Percentiles rank a stretch among this genome's conserved stretches.
Evolutionary conservation across 768 basidiomycete genomes (phyloP).

Genomic region (Neoboletus subvelutipes): DNA sequence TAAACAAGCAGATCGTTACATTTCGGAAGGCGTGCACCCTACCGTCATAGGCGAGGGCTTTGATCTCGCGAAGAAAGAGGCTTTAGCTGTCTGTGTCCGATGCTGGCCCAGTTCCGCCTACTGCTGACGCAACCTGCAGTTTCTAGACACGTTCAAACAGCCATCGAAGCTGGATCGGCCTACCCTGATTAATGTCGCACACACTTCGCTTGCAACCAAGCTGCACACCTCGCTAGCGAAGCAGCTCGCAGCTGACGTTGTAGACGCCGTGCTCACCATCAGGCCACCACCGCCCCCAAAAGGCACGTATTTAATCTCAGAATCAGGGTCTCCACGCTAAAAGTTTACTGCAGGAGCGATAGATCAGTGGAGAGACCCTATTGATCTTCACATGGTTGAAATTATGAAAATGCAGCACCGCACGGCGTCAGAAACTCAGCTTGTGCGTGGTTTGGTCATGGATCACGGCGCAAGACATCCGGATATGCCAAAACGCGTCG

Average conservation of each 20-base stretch:
- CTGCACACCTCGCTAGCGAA: constrained; percentile 78
- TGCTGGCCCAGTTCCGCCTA: constrained; percentile 9
- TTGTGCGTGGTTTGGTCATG: constrained; percentile 91
- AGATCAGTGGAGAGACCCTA: constrained; percentile 80
- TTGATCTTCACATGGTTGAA: constrained; percentile 99
- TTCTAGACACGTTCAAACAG: constrained; percentile 89
- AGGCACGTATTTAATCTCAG: constrained; percentile 42
- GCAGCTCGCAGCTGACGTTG: constrained; percentile 86
- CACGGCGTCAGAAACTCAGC: constrained; percentile 94
- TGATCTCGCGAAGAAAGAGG: constrained; percentile 97
- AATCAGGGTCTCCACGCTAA: constrained; percentile 30
- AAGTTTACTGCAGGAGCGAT: constrained; percentile 45
- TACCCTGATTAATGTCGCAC: constrained; percentile 88
- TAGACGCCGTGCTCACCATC: constrained; percentile 93
- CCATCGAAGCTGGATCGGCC: constrained; percentile 78
- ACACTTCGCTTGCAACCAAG: constrained; percentile 96
- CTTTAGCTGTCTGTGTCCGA: constrained; percentile 64
- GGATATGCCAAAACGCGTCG: constrained; percentile 98
- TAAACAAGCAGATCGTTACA: constrained; percentile 97
- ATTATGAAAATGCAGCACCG: constrained; percentile 99
- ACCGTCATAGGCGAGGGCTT: constrained; percentile 94
- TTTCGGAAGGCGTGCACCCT: constrained; percentile 97
- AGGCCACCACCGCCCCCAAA: constrained; percentile 61
- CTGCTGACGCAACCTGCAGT: constrained; percentile 49
- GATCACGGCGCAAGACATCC: constrained; percentile 98